Evolutionary conservation across 2,329 filamentous ascomycete genomes (phyloP).

Genomic region (Penicillium sumatraense): DNA sequence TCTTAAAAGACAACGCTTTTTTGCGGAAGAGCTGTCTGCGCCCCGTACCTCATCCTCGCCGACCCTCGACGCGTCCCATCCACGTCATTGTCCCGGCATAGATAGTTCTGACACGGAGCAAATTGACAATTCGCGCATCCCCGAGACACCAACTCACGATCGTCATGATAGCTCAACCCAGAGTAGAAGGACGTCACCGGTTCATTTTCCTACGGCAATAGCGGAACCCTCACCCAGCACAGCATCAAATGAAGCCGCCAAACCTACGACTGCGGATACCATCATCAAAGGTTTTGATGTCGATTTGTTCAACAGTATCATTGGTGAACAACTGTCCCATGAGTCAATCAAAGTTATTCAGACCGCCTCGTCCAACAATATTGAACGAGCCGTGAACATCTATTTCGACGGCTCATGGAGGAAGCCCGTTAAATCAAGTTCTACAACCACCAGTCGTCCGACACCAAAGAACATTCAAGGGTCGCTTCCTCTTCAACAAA

Average conservation of each 20-base stretch:
- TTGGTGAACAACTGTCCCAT: conserved; percentile 57
- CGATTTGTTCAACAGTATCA: conserved; percentile 59
- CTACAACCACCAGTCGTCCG: not conserved
- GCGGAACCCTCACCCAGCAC: not conserved
- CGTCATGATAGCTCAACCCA: not conserved
- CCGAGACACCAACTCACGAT: not conserved
- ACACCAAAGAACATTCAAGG: conserved; percentile 14
- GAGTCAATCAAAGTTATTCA: conserved; percentile 55
- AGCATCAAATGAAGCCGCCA: not conserved
- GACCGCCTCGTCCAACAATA: conserved; percentile 54
- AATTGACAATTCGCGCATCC: not conserved
- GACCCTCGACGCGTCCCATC: conserved; percentile 23
- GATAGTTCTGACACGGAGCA: conserved; percentile 2
- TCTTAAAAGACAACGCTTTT: conserved; percentile 67
- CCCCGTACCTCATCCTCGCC: conserved; percentile 22
- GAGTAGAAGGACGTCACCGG: not conserved
- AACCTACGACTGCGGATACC: not conserved
- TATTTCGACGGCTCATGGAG: conserved; percentile 69
- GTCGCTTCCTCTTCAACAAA: conserved; percentile 9
- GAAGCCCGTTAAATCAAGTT: conserved; percentile 23
- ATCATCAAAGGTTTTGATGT: conserved; percentile 55
- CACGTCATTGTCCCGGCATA: conserved; percentile 4
- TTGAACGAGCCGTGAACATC: conserved; percentile 66
- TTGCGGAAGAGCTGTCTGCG: conserved; percentile 54
- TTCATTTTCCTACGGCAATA: not conserved